A percentile compares a stretch with the other conserved stretches of the same genome.
These are phyloP conservation scores for Phytopythium oedochilum DNA, from an alignment of 352 stramenopile genomes.

Conservation along the genomic window DNA sequence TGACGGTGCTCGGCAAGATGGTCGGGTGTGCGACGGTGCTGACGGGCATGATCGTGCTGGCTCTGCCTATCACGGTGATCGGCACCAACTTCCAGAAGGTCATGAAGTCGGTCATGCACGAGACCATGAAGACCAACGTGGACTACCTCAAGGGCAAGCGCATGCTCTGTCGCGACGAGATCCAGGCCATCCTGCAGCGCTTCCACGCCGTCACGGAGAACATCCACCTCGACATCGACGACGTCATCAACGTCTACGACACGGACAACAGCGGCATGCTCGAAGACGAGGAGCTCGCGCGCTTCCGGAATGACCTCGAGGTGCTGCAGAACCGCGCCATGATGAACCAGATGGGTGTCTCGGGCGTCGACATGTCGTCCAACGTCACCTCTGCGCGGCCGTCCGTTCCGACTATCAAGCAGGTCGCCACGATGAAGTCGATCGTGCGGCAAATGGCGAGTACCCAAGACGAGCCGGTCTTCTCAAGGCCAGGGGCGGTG, in stretches of 20 bases:
- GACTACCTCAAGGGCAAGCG: slow-evolving; percentile 71
- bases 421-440: not conserved
- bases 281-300: slow-evolving; percentile 67
- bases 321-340: slow-evolving; percentile 68
- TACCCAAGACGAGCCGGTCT: not conserved
- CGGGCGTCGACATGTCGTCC: slow-evolving; percentile 11
- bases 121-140: slow-evolving; percentile 77
- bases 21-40: slow-evolving; percentile 70
- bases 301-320: slow-evolving; percentile 67
- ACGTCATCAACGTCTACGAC: slow-evolving; percentile 79
- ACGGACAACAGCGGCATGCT: slow-evolving; percentile 74
- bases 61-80: slow-evolving; percentile 89
- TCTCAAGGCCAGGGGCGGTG: not conserved
- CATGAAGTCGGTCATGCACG: slow-evolving; percentile 74
- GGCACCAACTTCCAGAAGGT: slow-evolving; percentile 85
- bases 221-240: slow-evolving; percentile 71
- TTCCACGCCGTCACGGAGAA: slow-evolving; percentile 73
- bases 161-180: slow-evolving; percentile 68
- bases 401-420: not conserved
- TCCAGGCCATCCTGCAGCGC: slow-evolving; percentile 60
- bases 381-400: too few species aligned
- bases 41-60: slow-evolving; percentile 82
- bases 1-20: slow-evolving; percentile 66
- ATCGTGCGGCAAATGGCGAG: not conserved
- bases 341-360: slow-evolving; percentile 26